Evolutionary conservation across 129 eudicot species (phyloP).

Genomic region (Apium graveolens): DNA sequence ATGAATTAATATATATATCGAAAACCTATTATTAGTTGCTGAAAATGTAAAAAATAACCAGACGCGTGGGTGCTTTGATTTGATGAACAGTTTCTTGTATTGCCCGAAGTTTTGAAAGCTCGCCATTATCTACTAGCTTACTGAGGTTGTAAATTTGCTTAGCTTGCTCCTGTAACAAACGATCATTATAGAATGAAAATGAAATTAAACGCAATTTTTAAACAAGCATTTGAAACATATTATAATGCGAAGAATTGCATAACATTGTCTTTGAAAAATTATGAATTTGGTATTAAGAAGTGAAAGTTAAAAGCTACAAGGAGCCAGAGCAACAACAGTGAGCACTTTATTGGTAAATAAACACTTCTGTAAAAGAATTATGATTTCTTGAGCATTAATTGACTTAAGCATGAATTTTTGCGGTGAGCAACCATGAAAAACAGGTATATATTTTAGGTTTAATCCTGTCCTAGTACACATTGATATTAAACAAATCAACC

Average conservation of each 20-base stretch:
- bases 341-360: no score
- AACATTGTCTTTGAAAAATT: not conserved
- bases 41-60: no score
- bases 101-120: slow-evolving; percentile 27
- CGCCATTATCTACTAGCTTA: slow-evolving; percentile 31
- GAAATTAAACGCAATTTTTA: not conserved
- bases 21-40: no score
- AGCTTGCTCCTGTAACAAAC: slow-evolving; percentile 31
- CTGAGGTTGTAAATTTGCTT: slow-evolving; percentile 27
- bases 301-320: no score
- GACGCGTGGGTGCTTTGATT: no score
- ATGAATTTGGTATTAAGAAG: no score
- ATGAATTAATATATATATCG: not conserved
- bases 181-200: not conserved
- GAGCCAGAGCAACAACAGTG: no score
- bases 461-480: not conserved
- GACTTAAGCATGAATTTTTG: not conserved
- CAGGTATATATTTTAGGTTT: not conserved
- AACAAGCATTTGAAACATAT: not conserved
- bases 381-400: not conserved
- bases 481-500: not conserved
- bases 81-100: not conserved
- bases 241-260: not conserved
- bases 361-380: not conserved
- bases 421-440: not conserved